Percentiles rank a stretch among this genome's conserved stretches.
These are phyloP conservation scores for Phlebiopsis flavidoalba DNA, from an alignment of 768 basidiomycete genomes.

Conservation along the genomic window DNA sequence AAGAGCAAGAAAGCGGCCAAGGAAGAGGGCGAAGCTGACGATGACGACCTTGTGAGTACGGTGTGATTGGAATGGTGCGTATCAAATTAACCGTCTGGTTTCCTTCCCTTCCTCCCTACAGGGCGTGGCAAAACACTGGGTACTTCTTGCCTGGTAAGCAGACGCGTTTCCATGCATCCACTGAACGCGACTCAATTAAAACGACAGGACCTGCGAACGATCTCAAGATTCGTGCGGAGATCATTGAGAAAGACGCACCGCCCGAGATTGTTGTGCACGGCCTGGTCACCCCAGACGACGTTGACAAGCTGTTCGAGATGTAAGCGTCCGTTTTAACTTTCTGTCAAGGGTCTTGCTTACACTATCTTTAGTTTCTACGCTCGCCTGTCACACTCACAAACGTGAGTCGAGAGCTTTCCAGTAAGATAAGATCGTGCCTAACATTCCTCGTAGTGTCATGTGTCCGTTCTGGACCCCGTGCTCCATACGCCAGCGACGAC, in stretches of 20 bases:
- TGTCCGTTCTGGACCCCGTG: constrained; percentile 75
- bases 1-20: constrained; percentile 40
- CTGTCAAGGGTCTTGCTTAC: neutral
- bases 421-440: constrained; percentile 36
- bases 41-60: constrained; percentile 55
- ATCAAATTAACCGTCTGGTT: neutral
- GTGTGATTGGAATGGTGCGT: neutral
- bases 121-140: constrained; percentile 77
- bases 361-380: constrained; percentile 54
- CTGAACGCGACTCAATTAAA: neutral
- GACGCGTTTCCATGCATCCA: neutral
- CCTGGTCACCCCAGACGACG: constrained; percentile 70
- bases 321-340: constrained; percentile 31
- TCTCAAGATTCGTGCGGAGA: constrained; percentile 58
- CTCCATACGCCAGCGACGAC: constrained; percentile 77
- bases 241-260: constrained; percentile 75
- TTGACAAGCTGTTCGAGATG: constrained; percentile 83
- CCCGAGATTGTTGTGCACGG: constrained; percentile 82
- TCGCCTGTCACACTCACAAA: too few relatives aligned
- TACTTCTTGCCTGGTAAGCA: constrained; percentile 72
- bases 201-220: constrained; percentile 63
- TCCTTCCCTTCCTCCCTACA: constrained; percentile 21
- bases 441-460: constrained; percentile 66
- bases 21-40: constrained; percentile 29
- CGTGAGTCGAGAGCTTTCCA: constrained; percentile 33